Conservation (phyloP, 176 grass and related monocot species). For the Cenchrus purpureus region DNA sequence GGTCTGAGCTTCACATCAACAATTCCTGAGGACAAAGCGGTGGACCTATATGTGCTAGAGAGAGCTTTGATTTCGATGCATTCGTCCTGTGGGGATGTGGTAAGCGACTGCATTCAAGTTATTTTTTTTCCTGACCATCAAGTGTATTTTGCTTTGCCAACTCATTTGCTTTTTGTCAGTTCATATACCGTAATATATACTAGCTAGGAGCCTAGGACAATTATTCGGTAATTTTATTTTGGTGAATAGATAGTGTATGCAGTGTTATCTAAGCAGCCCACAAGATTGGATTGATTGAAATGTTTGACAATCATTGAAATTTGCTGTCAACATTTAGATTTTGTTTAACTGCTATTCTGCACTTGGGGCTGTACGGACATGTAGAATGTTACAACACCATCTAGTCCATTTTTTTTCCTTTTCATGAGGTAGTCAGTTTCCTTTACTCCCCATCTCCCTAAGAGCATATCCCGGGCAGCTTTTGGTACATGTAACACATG, state of each 20-base stretch:
- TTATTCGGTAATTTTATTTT: background rate
- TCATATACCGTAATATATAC: background rate
- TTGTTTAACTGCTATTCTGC: conserved; percentile 19
- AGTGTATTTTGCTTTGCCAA: background rate
- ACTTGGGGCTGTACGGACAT: background rate
- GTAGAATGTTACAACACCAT: background rate
- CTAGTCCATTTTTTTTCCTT: background rate
- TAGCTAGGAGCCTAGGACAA: background rate
- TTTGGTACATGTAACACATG: background rate
- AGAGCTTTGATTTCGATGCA: conserved; percentile 98
- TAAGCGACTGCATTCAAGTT: conserved; percentile 45
- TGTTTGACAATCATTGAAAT: background rate
- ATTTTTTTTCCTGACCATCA: background rate
- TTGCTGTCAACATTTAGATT: background rate
- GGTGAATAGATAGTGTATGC: background rate
- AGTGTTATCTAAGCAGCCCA: background rate
- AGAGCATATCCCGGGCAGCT: background rate
- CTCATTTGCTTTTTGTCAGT: background rate
- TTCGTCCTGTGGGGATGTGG: conserved; percentile 89
- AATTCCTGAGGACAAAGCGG: conserved; percentile 92
- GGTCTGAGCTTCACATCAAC: conserved; percentile 92
- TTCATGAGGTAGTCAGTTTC: background rate
- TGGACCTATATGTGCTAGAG: conserved; percentile 93
- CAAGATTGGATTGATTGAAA: background rate
- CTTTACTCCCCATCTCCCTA: background rate